Evolutionary conservation across 2,329 filamentous ascomycete genomes (phyloP).

Genomic region (Bipolaris oryzae): DNA sequence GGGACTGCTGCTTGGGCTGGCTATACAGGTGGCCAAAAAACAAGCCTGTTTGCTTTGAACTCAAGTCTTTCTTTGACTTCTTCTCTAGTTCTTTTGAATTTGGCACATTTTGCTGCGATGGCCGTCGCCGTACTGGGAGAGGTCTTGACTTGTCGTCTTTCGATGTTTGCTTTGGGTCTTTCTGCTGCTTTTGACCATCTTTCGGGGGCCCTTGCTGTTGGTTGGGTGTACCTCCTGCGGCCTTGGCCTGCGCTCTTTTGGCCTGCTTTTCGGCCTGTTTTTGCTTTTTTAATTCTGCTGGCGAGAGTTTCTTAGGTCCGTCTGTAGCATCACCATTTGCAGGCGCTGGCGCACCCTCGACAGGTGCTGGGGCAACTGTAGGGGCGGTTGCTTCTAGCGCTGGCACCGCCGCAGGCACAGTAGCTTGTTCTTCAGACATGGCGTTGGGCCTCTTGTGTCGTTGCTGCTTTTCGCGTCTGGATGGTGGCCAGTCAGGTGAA

Average conservation of each 20-base stretch:
- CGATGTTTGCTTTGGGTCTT: conserved; percentile 42
- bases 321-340: conserved; percentile 32
- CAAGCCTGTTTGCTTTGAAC: conserved; percentile 61
- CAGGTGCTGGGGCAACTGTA: conserved; percentile 16
- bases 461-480: conserved; percentile 3
- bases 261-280: conserved; percentile 92
- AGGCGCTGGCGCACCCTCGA: conserved; percentile 19
- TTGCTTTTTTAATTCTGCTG: conserved; percentile 84
- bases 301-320: conserved; percentile 64
- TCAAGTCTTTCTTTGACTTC: conserved; percentile 41
- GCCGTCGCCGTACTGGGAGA: conserved; percentile 40
- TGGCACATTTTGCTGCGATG: conserved; percentile 38
- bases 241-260: conserved; percentile 73
- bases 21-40: conserved; percentile 79
- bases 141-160: conserved; percentile 44
- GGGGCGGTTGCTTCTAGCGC: conserved; percentile 11
- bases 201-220: conserved; percentile 43
- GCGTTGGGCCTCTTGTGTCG: neutral
- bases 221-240: conserved; percentile 40
- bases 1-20: conserved; percentile 69
- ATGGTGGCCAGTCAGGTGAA: conserved; percentile 11
- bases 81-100: conserved; percentile 39
- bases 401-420: conserved; percentile 22
- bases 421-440: conserved; percentile 38
- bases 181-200: conserved; percentile 44